A percentile compares a stretch with the other conserved stretches of the same genome.
Conservation (phyloP, 208 protist species). For the Acanthamoeba quina region DNA sequence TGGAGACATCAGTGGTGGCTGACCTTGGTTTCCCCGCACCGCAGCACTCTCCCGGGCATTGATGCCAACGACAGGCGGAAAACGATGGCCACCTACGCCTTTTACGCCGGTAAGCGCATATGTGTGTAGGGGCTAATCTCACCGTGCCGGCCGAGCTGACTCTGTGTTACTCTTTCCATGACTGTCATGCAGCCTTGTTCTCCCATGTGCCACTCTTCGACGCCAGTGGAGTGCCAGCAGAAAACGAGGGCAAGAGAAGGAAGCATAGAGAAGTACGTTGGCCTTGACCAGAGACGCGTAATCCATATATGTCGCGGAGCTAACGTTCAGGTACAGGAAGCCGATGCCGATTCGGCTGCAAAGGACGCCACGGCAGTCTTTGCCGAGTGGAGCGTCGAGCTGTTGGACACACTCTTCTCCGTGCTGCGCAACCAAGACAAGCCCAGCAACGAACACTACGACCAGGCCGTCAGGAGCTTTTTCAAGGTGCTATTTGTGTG, state of each 20-base stretch:
- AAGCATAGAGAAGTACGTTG: not conserved
- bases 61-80: slow-evolving; percentile 63
- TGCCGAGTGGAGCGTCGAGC: slow-evolving; percentile 24
- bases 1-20: not conserved
- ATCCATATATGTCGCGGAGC: not conserved
- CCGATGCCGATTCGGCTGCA: not conserved
- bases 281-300: not conserved
- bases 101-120: slow-evolving; percentile 42
- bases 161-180: not conserved
- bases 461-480: not conserved
- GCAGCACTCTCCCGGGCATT: slow-evolving; percentile 57
- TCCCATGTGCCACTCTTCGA: slow-evolving; percentile 38
- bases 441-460: not conserved
- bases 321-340: not conserved
- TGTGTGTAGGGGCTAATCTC: not conserved
- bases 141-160: not conserved
- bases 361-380: slow-evolving; percentile 36
- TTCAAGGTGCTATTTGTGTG: not conserved
- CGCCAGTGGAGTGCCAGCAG: not conserved
- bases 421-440: slow-evolving; percentile 17
- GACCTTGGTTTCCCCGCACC: not conserved
- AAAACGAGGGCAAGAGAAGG: not conserved
- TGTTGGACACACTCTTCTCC: slow-evolving; percentile 8
- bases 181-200: not conserved
- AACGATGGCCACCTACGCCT: slow-evolving; percentile 49